Percentiles rank a stretch among this genome's conserved stretches.
These are phyloP conservation scores for Melocanna baccifera DNA, from an alignment of 176 grass and related monocot genomes.

Conservation along the genomic window DNA sequence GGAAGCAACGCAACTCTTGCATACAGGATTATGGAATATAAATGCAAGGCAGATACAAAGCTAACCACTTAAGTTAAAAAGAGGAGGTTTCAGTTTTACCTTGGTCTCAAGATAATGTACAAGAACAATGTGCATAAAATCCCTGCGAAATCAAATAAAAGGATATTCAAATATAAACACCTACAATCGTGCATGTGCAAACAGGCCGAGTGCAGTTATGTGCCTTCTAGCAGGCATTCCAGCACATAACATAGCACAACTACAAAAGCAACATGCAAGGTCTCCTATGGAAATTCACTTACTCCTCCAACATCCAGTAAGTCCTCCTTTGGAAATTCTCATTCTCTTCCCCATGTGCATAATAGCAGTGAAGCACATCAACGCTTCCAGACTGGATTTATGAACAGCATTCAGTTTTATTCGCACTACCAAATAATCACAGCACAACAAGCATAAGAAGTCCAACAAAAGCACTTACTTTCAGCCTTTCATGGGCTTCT, in stretches of 20 bases:
- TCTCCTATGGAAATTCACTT: constrained; percentile 7
- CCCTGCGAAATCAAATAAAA: constrained; percentile 45
- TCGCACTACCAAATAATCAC: background rate
- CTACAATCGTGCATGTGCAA: background rate
- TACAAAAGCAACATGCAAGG: background rate
- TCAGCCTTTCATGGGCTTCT: constrained; percentile 73
- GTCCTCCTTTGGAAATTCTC: constrained; percentile 85
- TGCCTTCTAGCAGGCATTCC: background rate
- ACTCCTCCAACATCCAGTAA: constrained; percentile 94
- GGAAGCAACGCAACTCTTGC: background rate
- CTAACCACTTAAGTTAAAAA: background rate
- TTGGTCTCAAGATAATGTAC: constrained; percentile 76
- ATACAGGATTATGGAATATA: background rate
- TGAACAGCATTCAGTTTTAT: background rate
- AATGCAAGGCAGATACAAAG: background rate
- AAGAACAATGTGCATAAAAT: constrained; percentile 74
- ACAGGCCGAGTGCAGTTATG: background rate
- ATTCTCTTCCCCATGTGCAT: constrained; percentile 87
- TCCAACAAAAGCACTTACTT: constrained; percentile 29
- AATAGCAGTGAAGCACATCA: constrained; percentile 93
- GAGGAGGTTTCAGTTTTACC: constrained; percentile 23
- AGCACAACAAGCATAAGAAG: background rate
- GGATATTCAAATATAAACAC: constrained; percentile 1
- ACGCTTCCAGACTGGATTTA: constrained; percentile 65
- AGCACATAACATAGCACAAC: background rate